Base-by-base conservation (phyloP, 2,329 filamentous ascomycete genomes). In the Leptosphaerulina australis region DNA sequence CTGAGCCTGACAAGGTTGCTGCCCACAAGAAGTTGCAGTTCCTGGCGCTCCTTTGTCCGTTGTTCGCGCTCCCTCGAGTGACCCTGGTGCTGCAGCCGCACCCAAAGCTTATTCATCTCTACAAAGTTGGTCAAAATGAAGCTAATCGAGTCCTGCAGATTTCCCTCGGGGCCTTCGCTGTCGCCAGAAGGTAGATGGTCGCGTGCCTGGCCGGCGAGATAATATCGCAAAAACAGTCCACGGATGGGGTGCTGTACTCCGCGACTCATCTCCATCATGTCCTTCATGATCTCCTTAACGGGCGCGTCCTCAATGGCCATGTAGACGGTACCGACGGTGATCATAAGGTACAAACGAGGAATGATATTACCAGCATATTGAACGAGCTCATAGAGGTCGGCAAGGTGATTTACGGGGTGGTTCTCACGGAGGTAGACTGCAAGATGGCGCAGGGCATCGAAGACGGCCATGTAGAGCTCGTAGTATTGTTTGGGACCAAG, bases 191-290 rank as follows among this genome's bases (percentile, higher is more conserved):
- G 94, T 41, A 99, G 80, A 70, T 85, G 86, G 74, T 99, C 94
- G 66, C 94, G 84, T 29, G 94, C 93, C 77, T 99, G 94, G 28
- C 94, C 93, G 18, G 91, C 94, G 41, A 99, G 83, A 71, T 97
- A 99, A 76, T 99, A 99, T 69, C 94, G 87, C 66, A 99, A 77
- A 72, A 99, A 99, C 46, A 99, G 81, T 14, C 94, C 94, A 50
- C 94, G 90, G 56, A 97, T 92, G 12, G 94, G 94, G 74, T 99
- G 94, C 70, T 99, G 94, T 17, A 99, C 92, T 48, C 94, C 94
- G 57, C 94, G 85, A 76, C 91, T 97, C 94, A 99, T 99, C 76
- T 99, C 94, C 94, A 99, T 99, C 94, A 99, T 99, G 74, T 99
- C 94, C 77, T 99, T 99, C 94, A 99, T 99, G 56, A 99, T 91